A percentile compares a stretch with the other conserved stretches of the same genome.
Evolutionary conservation across 176 grass and related monocot genomes (phyloP).

Genomic region (Eleusine coracana): DNA sequence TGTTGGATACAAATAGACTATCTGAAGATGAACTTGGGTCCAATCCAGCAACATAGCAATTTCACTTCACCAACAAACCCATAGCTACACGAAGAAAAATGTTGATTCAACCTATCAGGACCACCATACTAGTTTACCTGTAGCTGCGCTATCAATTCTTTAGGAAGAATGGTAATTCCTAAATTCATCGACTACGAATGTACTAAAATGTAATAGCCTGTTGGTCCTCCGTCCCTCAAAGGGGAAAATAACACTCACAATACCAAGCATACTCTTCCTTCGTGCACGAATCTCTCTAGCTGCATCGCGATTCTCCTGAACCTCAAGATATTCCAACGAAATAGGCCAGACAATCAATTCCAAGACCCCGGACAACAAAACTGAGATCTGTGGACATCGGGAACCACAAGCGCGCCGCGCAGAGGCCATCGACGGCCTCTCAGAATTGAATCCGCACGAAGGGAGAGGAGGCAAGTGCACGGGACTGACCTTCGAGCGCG

Average conservation of each 20-base stretch:
- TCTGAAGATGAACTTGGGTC: background rate
- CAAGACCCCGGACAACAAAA: slow-evolving; percentile 5
- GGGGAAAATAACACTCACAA: too few species aligned
- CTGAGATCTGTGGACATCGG: slow-evolving; percentile 2
- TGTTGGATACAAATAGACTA: background rate
- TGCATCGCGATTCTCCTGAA: background rate
- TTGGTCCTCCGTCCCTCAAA: background rate
- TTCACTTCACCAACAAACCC: background rate
- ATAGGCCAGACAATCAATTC: background rate
- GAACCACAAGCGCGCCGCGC: background rate
- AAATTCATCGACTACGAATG: background rate
- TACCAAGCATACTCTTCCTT: background rate
- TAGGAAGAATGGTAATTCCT: background rate
- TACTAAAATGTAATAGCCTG: background rate
- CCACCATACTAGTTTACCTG: background rate
- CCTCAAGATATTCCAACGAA: background rate
- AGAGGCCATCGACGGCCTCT: background rate
- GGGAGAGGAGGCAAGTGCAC: background rate
- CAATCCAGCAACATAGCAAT: background rate
- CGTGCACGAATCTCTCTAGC: background rate
- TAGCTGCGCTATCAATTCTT: background rate
- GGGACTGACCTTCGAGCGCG: slow-evolving; percentile 69
- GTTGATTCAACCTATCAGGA: background rate
- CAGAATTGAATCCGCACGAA: background rate
- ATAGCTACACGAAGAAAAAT: background rate